phyloP scores from a whole-genome alignment of 805 yeast genomes.

The Helenozyma rhizophorensis region DNA sequence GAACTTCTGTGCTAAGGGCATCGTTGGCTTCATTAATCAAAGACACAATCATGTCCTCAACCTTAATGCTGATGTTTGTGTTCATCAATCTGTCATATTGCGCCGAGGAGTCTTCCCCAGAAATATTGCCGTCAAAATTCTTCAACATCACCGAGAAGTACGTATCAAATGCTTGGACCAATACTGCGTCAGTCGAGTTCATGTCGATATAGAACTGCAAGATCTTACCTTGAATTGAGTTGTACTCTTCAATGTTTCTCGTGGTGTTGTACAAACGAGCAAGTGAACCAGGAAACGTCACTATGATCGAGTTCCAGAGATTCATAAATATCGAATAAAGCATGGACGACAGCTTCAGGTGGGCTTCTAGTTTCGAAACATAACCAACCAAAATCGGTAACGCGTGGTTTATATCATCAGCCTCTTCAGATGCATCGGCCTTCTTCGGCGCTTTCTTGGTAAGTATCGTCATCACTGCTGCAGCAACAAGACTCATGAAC shows the following conservation, averaged over 20 bases:
- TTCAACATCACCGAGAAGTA: constrained; percentile 10
- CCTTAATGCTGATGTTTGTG: constrained; percentile 18
- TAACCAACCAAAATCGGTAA: constrained; percentile 21
- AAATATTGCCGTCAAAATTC: constrained; percentile 5
- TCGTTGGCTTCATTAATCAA: constrained; percentile 10
- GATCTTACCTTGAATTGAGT: constrained; percentile 21
- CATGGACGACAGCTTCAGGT: constrained; percentile 18
- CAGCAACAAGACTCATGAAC: constrained; percentile 38
- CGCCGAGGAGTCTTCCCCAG: neutral
- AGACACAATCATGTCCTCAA: constrained; percentile 21
- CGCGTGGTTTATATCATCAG: constrained; percentile 11
- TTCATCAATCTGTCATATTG: constrained; percentile 14
- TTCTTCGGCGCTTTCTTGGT: constrained; percentile 19
- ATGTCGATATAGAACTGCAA: constrained; percentile 18
- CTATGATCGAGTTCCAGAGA: constrained; percentile 24
- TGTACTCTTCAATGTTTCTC: constrained; percentile 23
- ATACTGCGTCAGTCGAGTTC: constrained; percentile 4
- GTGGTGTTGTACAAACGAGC: constrained; percentile 23
- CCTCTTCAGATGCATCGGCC: constrained; percentile 11
- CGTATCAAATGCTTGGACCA: constrained; percentile 8
- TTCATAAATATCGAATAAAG: constrained; percentile 20
- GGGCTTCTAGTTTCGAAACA: constrained; percentile 19
- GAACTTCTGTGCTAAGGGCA: constrained; percentile 4
- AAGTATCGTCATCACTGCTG: constrained; percentile 30
- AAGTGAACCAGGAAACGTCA: constrained; percentile 10